A percentile compares a stretch with the other conserved stretches of the same genome.
phyloP scores from a whole-genome alignment of 192 early-diverging fungal species.

The Podila horticola region DNA sequence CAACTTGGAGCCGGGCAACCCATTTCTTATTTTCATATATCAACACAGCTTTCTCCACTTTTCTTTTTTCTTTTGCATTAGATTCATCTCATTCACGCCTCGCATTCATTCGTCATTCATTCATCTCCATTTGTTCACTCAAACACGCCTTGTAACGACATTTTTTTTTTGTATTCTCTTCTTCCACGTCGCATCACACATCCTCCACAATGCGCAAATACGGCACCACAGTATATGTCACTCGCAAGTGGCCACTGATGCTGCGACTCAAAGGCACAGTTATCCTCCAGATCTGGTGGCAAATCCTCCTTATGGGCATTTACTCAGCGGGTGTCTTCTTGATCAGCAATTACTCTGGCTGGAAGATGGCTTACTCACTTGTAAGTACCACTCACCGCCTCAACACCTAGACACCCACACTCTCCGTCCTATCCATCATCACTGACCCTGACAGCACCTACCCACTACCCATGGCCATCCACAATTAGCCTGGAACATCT shows the following conservation, averaged over 20 bases:
- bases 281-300: constrained; percentile 41
- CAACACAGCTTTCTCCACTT: no score
- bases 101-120: background rate
- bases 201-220: constrained; percentile 10
- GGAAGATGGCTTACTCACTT: constrained; percentile 43
- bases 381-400: constrained; percentile 2
- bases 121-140: background rate
- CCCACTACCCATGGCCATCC: background rate
- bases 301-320: constrained; percentile 21
- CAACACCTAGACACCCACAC: no score
- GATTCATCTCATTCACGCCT: no score
- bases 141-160: background rate
- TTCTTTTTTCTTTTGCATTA: no score
- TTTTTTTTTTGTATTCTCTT: background rate
- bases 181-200: background rate
- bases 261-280: constrained; percentile 48
- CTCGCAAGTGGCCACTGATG: constrained; percentile 47
- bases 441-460: background rate
- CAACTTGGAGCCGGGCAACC: no score
- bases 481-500: no score
- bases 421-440: no score
- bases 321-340: constrained; percentile 24
- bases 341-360: constrained; percentile 22
- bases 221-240: constrained; percentile 30
- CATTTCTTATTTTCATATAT: no score